These are phyloP conservation scores for Bauhinia variegata DNA, from an alignment of 306 rosid species.

Conservation along the genomic window DNA sequence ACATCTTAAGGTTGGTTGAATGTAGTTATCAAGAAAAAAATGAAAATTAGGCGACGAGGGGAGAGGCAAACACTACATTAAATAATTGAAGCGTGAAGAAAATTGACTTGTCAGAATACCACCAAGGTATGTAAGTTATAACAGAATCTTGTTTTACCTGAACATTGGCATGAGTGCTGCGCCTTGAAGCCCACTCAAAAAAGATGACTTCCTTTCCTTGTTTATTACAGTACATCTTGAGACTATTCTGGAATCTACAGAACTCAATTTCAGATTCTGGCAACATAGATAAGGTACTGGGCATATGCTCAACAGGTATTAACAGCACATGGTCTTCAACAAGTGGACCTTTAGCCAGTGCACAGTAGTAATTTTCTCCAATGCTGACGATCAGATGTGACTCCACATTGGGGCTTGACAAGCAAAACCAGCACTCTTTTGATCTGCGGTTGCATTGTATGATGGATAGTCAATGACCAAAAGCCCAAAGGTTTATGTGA, in stretches of 20 bases:
- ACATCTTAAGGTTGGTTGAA: conserved; percentile 23
- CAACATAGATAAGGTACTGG: conserved; percentile 65
- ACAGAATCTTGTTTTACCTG: conserved; percentile 61
- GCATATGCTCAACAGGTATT: conserved; percentile 80
- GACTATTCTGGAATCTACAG: conserved; percentile 62
- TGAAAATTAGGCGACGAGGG: neutral
- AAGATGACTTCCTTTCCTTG: conserved; percentile 82
- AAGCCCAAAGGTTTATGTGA: conserved; percentile 25
- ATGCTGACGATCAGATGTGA: conserved; percentile 81
- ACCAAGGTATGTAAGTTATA: conserved; percentile 23
- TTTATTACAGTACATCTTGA: conserved; percentile 57
- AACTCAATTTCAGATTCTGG: conserved; percentile 70
- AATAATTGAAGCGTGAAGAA: conserved; percentile 18
- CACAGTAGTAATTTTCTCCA: conserved; percentile 84
- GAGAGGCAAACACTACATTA: conserved; percentile 22
- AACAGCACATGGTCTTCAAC: conserved; percentile 83
- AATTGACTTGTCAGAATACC: conserved; percentile 13
- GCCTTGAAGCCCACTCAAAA: conserved; percentile 89
- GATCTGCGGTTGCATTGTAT: conserved; percentile 65
- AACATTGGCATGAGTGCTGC: conserved; percentile 87
- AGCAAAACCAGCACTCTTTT: conserved; percentile 96
- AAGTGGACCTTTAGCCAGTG: conserved; percentile 93
- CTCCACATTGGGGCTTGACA: conserved; percentile 87
- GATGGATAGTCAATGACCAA: conserved; percentile 34
- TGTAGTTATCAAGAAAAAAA: neutral